Percentiles rank a stretch among this genome's conserved stretches.
These are phyloP conservation scores for Crithidia expoeki DNA, from an alignment of 208 protist species.

Conservation along the genomic window DNA sequence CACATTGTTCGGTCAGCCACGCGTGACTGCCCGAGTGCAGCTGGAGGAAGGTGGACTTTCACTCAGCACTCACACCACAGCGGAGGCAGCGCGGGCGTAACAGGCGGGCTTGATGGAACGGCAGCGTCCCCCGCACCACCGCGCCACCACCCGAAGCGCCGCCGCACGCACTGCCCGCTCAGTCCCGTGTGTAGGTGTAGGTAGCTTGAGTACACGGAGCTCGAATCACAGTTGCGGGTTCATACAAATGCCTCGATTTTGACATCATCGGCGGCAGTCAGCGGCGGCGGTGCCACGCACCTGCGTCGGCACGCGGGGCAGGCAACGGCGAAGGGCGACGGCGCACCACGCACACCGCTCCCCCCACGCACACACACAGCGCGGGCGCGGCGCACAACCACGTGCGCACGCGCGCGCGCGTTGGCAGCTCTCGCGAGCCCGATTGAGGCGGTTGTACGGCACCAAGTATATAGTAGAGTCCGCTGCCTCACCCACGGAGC, in stretches of 20 bases:
- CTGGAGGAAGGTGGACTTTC: no score
- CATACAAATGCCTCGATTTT: slow-evolving; percentile 67
- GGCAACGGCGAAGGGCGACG: no score
- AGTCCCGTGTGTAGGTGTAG: slow-evolving; percentile 53
- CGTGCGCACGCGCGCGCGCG: background rate
- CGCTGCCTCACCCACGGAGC: slow-evolving; percentile 40
- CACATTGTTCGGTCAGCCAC: no score
- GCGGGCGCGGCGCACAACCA: no score
- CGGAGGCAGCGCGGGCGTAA: no score
- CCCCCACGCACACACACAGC: slow-evolving; percentile 13
- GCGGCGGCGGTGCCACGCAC: slow-evolving; percentile 2
- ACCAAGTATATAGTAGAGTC: slow-evolving; percentile 25
- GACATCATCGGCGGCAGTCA: background rate
- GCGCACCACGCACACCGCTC: no score
- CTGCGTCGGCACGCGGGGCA: no score
- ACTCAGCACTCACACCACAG: no score
- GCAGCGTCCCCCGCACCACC: no score
- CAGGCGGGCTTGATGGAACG: no score
- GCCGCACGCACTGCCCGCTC: slow-evolving; percentile 6
- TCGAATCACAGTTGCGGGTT: slow-evolving; percentile 55
- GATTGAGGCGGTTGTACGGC: slow-evolving; percentile 35
- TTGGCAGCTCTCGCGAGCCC: slow-evolving; percentile 29
- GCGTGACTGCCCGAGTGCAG: no score
- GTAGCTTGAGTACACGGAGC: slow-evolving; percentile 59
- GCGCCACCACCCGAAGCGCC: no score